Conservation (phyloP, 73 alveolate genomes). For the Paramecium bursaria region DNA sequence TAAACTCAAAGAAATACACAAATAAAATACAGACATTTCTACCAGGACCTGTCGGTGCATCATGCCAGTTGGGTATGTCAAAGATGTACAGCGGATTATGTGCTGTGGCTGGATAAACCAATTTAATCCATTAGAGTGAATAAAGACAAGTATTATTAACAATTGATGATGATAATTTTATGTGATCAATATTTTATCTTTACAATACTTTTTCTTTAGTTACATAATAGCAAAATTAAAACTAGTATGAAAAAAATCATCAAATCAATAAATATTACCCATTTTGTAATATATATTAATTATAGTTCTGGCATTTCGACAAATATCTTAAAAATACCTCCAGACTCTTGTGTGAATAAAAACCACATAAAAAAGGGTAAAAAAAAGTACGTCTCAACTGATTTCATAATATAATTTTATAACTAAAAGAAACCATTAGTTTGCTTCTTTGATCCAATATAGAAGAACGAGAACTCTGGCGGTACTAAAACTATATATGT, state of each 20-base stretch:
- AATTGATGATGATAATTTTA: too few species aligned
- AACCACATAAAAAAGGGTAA: conserved; percentile 14
- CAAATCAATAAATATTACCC: too few species aligned
- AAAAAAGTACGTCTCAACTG: conserved; percentile 30
- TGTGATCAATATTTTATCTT: too few species aligned
- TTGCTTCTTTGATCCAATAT: conserved; percentile 19
- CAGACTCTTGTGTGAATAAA: not conserved
- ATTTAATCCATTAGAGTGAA: conserved; percentile 28
- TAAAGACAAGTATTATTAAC: too few species aligned
- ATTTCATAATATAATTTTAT: conserved; percentile 46
- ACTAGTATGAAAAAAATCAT: too few species aligned
- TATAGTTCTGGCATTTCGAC: too few species aligned
- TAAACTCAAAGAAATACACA: not conserved
- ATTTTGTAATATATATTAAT: too few species aligned
- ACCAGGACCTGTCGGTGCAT: conserved; percentile 57
- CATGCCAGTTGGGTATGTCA: conserved; percentile 41
- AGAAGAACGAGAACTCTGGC: conserved; percentile 24
- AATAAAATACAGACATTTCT: not conserved
- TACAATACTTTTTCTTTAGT: too few species aligned
- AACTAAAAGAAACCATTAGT: conserved; percentile 48
- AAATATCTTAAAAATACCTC: too few species aligned
- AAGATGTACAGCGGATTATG: conserved; percentile 53
- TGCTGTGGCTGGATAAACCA: conserved; percentile 10
- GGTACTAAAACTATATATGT: conserved; percentile 42
- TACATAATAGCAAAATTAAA: too few species aligned